Base-by-base conservation (phyloP, 371 early-diverging fungal species). In the Mucor irregularis region DNA sequence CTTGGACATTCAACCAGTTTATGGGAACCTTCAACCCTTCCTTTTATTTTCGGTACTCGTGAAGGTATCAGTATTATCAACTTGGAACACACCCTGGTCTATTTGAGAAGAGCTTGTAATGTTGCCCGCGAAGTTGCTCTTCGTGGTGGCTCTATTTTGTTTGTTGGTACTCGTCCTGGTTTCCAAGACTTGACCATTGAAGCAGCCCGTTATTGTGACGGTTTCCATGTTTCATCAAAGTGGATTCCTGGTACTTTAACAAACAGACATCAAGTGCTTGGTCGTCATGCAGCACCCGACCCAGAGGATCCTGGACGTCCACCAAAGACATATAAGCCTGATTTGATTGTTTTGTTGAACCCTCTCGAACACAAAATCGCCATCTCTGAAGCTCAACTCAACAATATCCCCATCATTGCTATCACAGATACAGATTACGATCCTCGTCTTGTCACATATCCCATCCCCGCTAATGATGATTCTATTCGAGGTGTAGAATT, bases 381-480 rank as follows among this genome's bases (percentile, higher is more conserved):
- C 13, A 82, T 95, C 54, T 68, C 84, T 38, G 98, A 98, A 68
- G 90, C 95, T 17, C 83, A 87, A 49, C 68, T 82, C 46, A 73
- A 82, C 64, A 85, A 89, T 57, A 87, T 97, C 34, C 98, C 98
- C 25, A 90, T 95, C 17, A 88, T 98, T 45, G 95, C 91, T 40
- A 78, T 98, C 49, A 85, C 90, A 38, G 98, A 98, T 66, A 94
- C 96, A 34, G 93, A 98, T 75, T 89, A 86, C 60, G 91, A 97
- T 69, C 97, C 98, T 39, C 78, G 84, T 14, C 63, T 61, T 14
- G 94, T 97, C 31, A 89, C 94, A 6, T 98, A 96, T 71, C 93
- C 96, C n/a, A 93, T 98, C 35, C 96, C 98, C 2, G 97, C 89
- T 38, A 97, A 98, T 71, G 98, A 98, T 63, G 98, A 98, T 69